phyloP scores from a whole-genome alignment of 2,329 filamentous ascomycete genomes.

The Fonsecaea multimorphosa region DNA sequence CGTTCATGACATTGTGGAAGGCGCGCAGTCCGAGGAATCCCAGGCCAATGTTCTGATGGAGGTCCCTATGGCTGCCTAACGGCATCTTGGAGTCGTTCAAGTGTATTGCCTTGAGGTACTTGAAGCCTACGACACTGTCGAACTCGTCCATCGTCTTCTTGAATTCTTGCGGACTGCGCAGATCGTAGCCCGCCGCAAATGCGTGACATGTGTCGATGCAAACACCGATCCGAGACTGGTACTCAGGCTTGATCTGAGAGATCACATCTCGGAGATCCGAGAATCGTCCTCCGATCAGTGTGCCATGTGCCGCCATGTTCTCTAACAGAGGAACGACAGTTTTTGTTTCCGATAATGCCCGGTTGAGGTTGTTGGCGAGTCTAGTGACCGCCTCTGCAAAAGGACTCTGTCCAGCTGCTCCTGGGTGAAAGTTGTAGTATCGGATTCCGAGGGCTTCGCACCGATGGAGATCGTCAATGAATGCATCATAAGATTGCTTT shows the following conservation, averaged over 20 bases:
- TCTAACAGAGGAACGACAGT: constrained; percentile 84
- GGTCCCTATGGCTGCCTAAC: constrained; percentile 77
- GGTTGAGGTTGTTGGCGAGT: constrained; percentile 82
- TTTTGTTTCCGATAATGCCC: constrained; percentile 75
- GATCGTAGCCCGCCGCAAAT: constrained; percentile 91
- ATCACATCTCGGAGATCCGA: constrained; percentile 89
- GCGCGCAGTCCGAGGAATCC: constrained; percentile 89
- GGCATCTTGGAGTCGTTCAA: constrained; percentile 96
- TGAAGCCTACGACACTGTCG: constrained; percentile 74
- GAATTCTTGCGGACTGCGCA: constrained; percentile 77
- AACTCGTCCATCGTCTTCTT: constrained; percentile 75
- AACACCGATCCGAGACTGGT: constrained; percentile 85
- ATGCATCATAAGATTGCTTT: constrained; percentile 81
- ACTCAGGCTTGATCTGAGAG: constrained; percentile 67
- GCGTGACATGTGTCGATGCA: constrained; percentile 97
- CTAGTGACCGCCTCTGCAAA: constrained; percentile 74
- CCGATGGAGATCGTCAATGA: constrained; percentile 83
- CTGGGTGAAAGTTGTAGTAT: constrained; percentile 98
- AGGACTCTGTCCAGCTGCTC: constrained; percentile 73
- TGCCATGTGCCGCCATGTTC: constrained; percentile 92
- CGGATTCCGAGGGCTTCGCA: constrained; percentile 85
- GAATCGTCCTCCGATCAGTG: constrained; percentile 83
- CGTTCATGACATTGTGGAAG: constrained; percentile 91
- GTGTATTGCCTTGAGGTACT: constrained; percentile 85
- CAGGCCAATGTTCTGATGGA: constrained; percentile 96